Conservation (phyloP, 257 asterid genomes). For the Solanum bulbocastanum region DNA sequence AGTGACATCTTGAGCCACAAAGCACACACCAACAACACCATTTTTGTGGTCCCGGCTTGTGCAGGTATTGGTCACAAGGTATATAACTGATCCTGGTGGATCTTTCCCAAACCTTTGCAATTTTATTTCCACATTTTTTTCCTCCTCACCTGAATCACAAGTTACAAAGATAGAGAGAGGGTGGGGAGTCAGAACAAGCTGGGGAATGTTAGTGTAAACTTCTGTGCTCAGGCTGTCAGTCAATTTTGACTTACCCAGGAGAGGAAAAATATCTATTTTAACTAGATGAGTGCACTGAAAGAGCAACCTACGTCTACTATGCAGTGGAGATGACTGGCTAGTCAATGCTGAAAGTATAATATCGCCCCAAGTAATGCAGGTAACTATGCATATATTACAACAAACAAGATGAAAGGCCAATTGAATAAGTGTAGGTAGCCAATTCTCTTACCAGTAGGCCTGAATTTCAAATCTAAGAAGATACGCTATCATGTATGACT, state of each 20-base stretch:
- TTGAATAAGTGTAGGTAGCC: neutral
- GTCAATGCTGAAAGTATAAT: neutral
- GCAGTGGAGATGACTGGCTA: neutral
- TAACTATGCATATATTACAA: neutral
- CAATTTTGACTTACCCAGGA: neutral
- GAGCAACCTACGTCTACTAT: neutral
- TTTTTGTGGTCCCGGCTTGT: constrained; percentile 50
- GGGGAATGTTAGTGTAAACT: neutral
- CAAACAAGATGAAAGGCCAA: neutral
- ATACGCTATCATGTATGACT: neutral
- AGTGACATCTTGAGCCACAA: constrained; percentile 63
- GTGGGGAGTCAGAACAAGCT: neutral
- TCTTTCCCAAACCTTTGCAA: constrained; percentile 27
- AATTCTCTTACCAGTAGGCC: neutral
- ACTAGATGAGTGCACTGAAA: neutral
- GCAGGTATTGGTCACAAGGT: constrained; percentile 47
- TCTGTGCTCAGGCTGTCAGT: neutral
- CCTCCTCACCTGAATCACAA: constrained; percentile 51
- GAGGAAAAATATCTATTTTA: neutral
- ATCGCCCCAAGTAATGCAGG: neutral
- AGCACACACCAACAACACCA: constrained; percentile 52
- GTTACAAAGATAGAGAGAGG: neutral
- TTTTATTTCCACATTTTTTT: constrained; percentile 45
- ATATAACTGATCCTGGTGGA: constrained; percentile 11
- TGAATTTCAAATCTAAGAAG: neutral